Evolutionary conservation across 2,329 filamentous ascomycete genomes (phyloP).

Genomic region (Colletotrichum lupini): DNA sequence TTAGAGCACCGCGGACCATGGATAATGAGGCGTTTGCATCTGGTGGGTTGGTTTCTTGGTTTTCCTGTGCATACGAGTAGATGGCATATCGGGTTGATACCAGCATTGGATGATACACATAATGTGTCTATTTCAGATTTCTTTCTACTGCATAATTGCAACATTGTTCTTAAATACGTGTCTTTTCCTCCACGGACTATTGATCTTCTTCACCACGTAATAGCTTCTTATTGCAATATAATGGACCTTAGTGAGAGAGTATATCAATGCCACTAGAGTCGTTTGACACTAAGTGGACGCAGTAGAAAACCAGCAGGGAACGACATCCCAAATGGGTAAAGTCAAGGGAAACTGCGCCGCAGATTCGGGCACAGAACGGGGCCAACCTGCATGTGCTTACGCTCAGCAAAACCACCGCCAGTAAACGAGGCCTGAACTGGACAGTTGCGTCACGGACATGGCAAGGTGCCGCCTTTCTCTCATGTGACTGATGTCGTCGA

Average conservation of each 20-base stretch:
- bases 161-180: too few relatives aligned
- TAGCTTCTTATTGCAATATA: too few relatives aligned
- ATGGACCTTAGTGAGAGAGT: too few relatives aligned
- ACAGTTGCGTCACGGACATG: not conserved
- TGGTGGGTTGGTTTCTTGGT: not conserved
- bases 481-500: not conserved
- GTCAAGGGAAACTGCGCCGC: not conserved
- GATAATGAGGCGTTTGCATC: slow-evolving; percentile 27
- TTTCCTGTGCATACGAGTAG: not conserved
- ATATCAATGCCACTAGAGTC: too few relatives aligned
- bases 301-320: too few relatives aligned
- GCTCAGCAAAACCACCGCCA: too few relatives aligned
- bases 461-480: not conserved
- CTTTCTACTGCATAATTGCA: not conserved
- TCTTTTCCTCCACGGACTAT: not conserved
- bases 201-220: too few relatives aligned
- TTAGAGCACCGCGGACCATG: not conserved
- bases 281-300: too few relatives aligned
- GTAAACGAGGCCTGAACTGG: too few relatives aligned
- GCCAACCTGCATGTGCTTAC: too few relatives aligned
- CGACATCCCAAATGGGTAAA: too few relatives aligned
- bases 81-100: not conserved
- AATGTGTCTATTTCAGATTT: not conserved
- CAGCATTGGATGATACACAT: not conserved
- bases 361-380: not conserved